Conservation (phyloP, 2,329 filamentous ascomycete genomes). For the Aureobasidium melanogenum region DNA sequence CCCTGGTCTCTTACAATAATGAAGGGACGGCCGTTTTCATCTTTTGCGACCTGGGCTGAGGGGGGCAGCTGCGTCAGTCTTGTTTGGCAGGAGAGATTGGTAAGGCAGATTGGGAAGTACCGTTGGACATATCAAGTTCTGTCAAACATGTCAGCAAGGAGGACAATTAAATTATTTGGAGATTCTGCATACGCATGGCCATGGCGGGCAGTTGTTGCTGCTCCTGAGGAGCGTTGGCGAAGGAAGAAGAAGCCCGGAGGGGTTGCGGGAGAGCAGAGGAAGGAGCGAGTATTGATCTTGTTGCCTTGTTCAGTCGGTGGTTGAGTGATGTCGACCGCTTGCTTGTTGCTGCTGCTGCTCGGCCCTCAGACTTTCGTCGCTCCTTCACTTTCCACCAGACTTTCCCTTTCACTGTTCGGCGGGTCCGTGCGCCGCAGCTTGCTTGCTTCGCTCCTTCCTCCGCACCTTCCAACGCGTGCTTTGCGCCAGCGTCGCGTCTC, state of each 20-base stretch:
- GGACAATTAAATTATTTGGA: conserved; percentile 8
- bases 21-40: conserved; percentile 94
- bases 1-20: conserved; percentile 98
- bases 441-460: not conserved
- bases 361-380: conserved; percentile 2
- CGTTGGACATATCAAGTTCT: conserved; percentile 80
- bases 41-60: conserved; percentile 72
- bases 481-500: not conserved
- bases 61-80: conserved; percentile 4
- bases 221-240: conserved; percentile 11
- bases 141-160: conserved; percentile 23
- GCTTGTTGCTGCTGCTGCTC: not conserved
- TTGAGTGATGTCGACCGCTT: not conserved
- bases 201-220: conserved; percentile 32
- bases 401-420: not conserved
- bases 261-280: not conserved
- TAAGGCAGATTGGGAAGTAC: conserved; percentile 40
- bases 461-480: not conserved
- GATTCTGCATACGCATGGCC: conserved; percentile 48
- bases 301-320: not conserved
- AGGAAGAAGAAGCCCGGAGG: not conserved
- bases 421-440: not conserved
- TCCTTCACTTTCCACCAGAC: conserved; percentile 1
- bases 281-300: not conserved
- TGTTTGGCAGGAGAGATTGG: not conserved